A percentile compares a stretch with the other conserved stretches of the same genome.
These are phyloP conservation scores for Senna siamea DNA, from an alignment of 306 rosid species.

Conservation along the genomic window DNA sequence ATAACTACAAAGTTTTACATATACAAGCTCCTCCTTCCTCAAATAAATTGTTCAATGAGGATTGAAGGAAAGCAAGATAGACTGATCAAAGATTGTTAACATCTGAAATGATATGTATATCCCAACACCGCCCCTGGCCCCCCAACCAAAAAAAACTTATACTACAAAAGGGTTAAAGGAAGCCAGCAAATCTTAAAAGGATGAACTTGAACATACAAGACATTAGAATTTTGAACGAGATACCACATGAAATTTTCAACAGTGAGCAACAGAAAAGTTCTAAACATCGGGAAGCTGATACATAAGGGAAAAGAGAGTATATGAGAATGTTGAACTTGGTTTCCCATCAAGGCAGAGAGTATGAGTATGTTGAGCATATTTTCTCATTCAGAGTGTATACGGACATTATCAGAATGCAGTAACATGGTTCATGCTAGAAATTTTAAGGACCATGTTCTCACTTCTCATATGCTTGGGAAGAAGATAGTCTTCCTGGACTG, in stretches of 20 bases:
- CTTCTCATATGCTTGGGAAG: neutral
- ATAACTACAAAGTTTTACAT: no score
- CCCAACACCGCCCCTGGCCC: no score
- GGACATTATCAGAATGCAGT: neutral
- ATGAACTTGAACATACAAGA: neutral
- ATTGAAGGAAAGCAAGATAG: neutral
- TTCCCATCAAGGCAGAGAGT: no score
- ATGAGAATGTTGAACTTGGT: neutral
- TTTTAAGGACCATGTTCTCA: neutral
- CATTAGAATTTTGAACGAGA: neutral
- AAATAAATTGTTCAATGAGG: neutral
- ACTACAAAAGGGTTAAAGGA: no score
- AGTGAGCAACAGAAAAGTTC: neutral
- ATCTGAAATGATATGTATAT: neutral
- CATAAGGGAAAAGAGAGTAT: neutral
- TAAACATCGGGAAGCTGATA: slow-evolving; percentile 14
- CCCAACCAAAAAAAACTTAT: neutral
- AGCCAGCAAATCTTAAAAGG: neutral
- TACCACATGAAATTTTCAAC: neutral
- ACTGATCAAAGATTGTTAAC: neutral
- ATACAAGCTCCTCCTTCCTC: neutral
- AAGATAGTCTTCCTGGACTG: neutral
- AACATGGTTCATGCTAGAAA: neutral
- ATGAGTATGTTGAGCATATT: neutral
- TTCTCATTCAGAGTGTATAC: no score